Base-by-base conservation (phyloP, 1,139 yeast genomes). In the Kodamaea fungicola region DNA sequence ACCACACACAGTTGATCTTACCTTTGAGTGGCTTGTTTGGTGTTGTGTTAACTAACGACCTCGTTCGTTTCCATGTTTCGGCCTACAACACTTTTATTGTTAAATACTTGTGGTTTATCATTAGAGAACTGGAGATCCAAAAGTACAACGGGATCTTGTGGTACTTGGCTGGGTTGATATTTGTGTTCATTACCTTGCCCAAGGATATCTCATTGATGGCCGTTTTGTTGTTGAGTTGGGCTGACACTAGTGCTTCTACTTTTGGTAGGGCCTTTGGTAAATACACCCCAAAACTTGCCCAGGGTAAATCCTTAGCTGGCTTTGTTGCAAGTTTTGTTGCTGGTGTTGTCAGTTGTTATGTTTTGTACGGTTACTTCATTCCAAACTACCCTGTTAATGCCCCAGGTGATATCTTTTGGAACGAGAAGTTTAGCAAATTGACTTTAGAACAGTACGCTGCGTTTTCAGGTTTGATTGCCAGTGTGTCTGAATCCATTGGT, bases 171-270 rank as follows among this genome's bases (percentile, higher is more conserved):
- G 98, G 98, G 2, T 67, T 88, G 37, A 65, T 80, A 23, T 63
- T 86, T 43, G 88, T 90, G 4, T 85, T 88, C 51, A 49, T 71
- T 2, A 57, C 78, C 12, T 82, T 80, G 50, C 83, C 95, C 10
- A 88, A 88, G 62, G 98, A 92, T 55, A 80, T 92, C 35, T 71
- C 83, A 1, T 67, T 90, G 21, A 71, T 89, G 67, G 74, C 95
- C 22, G 79, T 88, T 7, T 68, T 89, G 47, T 67, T 92, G 40
- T 74, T 92, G 46, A 85, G 96, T 55, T 92, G 97, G 97, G 90
- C 96, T 8, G 98, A 92, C 57, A 89, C 97, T 7, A 94, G 97
- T 5, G 98, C 98, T 2, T 87, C 97, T 3, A 87, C 97, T 1
- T 62, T 90, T 52, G 98, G 97, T 16, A 74, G 97, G 47, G 75